Percentiles rank a stretch among this genome's conserved stretches.
Evolutionary conservation across 345 rosid species (phyloP).

Genomic region (Pugionium dolabratum): DNA sequence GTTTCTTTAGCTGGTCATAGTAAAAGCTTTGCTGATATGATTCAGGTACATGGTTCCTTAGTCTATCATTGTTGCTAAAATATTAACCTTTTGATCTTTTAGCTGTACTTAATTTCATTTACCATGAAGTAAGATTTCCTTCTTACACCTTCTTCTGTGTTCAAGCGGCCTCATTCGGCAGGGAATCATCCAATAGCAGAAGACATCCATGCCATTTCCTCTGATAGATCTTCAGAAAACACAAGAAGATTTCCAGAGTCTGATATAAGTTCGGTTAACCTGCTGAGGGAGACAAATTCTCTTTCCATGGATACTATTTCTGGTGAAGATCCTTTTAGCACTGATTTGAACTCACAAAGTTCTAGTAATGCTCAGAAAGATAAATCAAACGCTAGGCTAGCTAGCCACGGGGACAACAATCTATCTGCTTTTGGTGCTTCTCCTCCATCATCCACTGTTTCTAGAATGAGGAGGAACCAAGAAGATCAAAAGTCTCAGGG

Average conservation of each 20-base stretch:
- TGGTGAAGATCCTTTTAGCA: constrained; percentile 43
- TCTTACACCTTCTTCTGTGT: constrained; percentile 76
- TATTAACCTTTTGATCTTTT: constrained; percentile 2
- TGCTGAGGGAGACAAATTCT: constrained; percentile 49
- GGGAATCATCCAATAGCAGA: constrained; percentile 54
- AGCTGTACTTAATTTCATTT: constrained; percentile 25
- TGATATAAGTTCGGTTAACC: constrained; percentile 46
- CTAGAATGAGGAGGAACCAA: constrained; percentile 51
- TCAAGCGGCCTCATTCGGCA: constrained; percentile 70
- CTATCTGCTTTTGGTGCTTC: constrained; percentile 42
- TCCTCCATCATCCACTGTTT: constrained; percentile 43
- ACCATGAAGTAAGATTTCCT: constrained; percentile 64
- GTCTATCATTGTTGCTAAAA: background rate
- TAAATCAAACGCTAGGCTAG: constrained; percentile 41
- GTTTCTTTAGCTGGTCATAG: constrained; percentile 57
- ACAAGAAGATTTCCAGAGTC: constrained; percentile 53
- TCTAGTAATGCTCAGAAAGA: constrained; percentile 44
- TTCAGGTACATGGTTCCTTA: constrained; percentile 62
- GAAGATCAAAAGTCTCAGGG: constrained; percentile 61
- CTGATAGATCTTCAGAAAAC: constrained; percentile 53
- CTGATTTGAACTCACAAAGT: constrained; percentile 45
- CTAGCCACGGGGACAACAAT: constrained; percentile 45
- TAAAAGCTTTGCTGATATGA: constrained; percentile 85
- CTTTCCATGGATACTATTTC: constrained; percentile 50
- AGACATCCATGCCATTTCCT: constrained; percentile 52